Base-by-base conservation (phyloP, 1,284 basidiomycete species). In the Stereum hirsutum region DNA sequence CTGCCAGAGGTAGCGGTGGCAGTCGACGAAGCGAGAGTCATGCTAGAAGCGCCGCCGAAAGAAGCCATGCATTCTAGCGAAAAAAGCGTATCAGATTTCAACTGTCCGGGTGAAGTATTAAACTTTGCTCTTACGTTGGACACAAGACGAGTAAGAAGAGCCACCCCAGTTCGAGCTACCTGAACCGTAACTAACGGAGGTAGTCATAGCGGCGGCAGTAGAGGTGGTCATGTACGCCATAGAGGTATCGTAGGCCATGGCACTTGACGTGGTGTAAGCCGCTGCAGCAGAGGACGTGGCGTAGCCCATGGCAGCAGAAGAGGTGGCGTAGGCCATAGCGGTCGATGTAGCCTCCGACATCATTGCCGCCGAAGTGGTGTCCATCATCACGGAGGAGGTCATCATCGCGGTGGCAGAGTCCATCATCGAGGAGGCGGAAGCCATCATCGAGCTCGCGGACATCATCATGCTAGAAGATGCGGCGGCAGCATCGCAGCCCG, bases 131-230 rank as follows among this genome's bases (percentile, higher is more conserved):
- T 61, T 53, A 84, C 81, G 74, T 52, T 79, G 72, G 39, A 86
- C 81, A 57, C 83, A 87, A 62, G 69, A 68, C 52, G 81, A 65
- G 66, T 84, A 86, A 41, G 66, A 67, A 24, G 66, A 68, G 50
- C 65, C 66, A 40, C 69, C 68, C 77, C 77, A 82, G 62, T 65
- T 74, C 42, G 63, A 64, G 53, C 61, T 69, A 45, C 81, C 82
- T 20, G 82, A 84, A n/a, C 81, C 81, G 56, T 85, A 83, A 4
- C 66, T 59, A 20, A 46, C 46, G 38, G 49, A 49, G 21, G 49
- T 24, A 33, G 48, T 42, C 31, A 49, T 44, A 4, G 48, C 45
- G 28, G 43, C 43, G n/a, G 51, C 44, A 3, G 47, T 27, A 14
- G 39, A 17, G n/a, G 49, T 32, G 25, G 54, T 44, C 19, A 52